Percentiles rank a stretch among this genome's conserved stretches.
These are phyloP conservation scores for Linnemannia schmuckeri DNA, from an alignment of 192 early-diverging fungal species.

Conservation along the genomic window DNA sequence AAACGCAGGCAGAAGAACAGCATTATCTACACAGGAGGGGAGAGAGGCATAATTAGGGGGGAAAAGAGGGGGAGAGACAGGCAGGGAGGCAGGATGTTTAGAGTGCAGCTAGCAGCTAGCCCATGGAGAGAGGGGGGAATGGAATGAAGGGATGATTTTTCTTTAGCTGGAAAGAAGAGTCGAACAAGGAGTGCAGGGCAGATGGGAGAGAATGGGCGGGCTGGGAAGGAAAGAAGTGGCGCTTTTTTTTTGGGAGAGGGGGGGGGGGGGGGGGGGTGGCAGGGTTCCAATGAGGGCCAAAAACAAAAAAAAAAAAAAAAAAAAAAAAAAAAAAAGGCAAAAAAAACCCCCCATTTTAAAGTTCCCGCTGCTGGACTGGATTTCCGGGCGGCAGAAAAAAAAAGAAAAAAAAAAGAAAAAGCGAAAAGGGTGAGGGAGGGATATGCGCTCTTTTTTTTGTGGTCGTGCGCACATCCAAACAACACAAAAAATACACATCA, in stretches of 20 bases:
- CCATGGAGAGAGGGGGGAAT: neutral
- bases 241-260: neutral
- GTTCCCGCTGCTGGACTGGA: conserved; percentile 1
- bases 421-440: neutral
- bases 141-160: neutral
- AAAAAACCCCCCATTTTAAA: too few relatives aligned
- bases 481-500: neutral
- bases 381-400: neutral
- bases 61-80: neutral
- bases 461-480: conserved; percentile 7
- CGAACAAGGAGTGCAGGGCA: neutral
- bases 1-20: neutral
- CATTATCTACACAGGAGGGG: neutral
- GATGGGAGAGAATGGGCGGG: neutral
- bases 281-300: neutral
- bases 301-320: neutral
- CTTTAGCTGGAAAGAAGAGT: neutral
- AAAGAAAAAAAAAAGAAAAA: neutral
- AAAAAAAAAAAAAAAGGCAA: neutral
- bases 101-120: neutral
- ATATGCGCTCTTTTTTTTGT: conserved; percentile 4
- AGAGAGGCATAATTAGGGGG: conserved; percentile 8
- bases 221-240: neutral
- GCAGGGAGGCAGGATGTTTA: neutral
- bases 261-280: neutral